Evolutionary conservation across 2,329 filamentous ascomycete species (phyloP).

Genomic region (Colletotrichum sansevieriae): DNA sequence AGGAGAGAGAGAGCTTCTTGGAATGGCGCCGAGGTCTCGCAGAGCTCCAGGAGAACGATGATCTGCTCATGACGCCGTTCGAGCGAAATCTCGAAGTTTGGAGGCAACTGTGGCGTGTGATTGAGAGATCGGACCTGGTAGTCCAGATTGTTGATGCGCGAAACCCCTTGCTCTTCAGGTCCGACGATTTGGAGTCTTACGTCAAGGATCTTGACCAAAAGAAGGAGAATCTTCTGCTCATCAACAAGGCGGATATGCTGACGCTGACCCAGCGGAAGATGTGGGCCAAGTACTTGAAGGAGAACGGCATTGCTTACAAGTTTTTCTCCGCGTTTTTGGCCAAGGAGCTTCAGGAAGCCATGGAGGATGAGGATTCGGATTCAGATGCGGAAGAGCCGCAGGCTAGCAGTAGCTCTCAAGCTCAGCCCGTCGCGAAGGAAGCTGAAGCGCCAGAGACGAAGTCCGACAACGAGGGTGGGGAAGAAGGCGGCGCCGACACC

Average conservation of each 20-base stretch:
- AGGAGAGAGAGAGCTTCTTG: slow-evolving; percentile 84
- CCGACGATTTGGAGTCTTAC: slow-evolving; percentile 91
- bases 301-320: slow-evolving; percentile 86
- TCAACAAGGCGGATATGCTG: slow-evolving; percentile 99
- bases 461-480: slow-evolving; percentile 45
- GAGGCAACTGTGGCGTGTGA: slow-evolving; percentile 97
- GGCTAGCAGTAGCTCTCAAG: slow-evolving; percentile 42
- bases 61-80: slow-evolving; percentile 96
- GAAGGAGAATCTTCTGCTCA: slow-evolving; percentile 91
- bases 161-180: slow-evolving; percentile 94
- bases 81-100: slow-evolving; percentile 98
- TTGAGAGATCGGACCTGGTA: slow-evolving; percentile 93
- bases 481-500: slow-evolving; percentile 53
- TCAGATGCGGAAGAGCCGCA: slow-evolving; percentile 42
- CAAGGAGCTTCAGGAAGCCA: slow-evolving; percentile 85
- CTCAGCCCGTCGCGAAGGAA: slow-evolving; percentile 26
- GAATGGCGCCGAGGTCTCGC: slow-evolving; percentile 92
- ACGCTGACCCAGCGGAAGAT: slow-evolving; percentile 82
- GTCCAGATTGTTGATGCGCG: slow-evolving; percentile 99
- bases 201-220: slow-evolving; percentile 91
- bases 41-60: slow-evolving; percentile 92
- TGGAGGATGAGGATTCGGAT: slow-evolving; percentile 60
- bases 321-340: slow-evolving; percentile 97
- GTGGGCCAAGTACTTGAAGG: slow-evolving; percentile 90
- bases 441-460: slow-evolving; percentile 55